Evolutionary conservation across 345 rosid species (phyloP).

Genomic region (Populus deltoides): DNA sequence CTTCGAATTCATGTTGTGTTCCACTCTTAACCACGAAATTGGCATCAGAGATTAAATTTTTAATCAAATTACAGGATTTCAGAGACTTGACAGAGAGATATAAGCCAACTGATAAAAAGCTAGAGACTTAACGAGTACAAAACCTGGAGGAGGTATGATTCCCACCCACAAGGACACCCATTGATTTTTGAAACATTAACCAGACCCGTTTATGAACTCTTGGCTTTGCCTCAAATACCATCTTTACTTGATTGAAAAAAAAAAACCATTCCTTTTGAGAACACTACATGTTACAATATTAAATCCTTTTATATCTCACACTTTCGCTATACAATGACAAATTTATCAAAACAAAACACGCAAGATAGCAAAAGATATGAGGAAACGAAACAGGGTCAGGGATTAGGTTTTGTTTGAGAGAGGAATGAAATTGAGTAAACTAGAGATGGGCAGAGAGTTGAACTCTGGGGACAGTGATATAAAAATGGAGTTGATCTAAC

Average conservation of each 20-base stretch:
- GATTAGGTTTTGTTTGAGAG: neutral
- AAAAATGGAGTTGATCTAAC: neutral
- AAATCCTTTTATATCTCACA: neutral
- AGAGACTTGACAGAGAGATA: conserved; percentile 25
- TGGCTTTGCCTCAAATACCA: conserved; percentile 43
- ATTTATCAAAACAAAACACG: neutral
- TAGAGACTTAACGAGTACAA: conserved; percentile 66
- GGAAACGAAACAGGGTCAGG: neutral
- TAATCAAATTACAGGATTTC: conserved; percentile 5
- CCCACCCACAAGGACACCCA: conserved; percentile 98
- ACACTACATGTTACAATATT: conserved; percentile 22
- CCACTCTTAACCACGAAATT: conserved; percentile 1
- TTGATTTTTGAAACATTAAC: conserved; percentile 64
- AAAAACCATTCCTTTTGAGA: conserved; percentile 17
- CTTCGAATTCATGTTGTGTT: conserved; percentile 49
- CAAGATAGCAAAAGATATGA: no score
- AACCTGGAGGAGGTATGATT: conserved; percentile 99
- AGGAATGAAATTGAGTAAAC: neutral
- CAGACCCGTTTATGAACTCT: conserved; percentile 61
- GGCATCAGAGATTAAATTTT: neutral
- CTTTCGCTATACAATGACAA: neutral
- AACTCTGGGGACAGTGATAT: neutral
- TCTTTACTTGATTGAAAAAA: conserved; percentile 20
- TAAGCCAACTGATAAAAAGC: conserved; percentile 21
- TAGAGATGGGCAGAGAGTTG: neutral